Evolutionary conservation across 805 yeast genomes (phyloP), one percentile per base, ranked within the genome.

Genomic region (Kurtzmaniella fragi): DNA sequence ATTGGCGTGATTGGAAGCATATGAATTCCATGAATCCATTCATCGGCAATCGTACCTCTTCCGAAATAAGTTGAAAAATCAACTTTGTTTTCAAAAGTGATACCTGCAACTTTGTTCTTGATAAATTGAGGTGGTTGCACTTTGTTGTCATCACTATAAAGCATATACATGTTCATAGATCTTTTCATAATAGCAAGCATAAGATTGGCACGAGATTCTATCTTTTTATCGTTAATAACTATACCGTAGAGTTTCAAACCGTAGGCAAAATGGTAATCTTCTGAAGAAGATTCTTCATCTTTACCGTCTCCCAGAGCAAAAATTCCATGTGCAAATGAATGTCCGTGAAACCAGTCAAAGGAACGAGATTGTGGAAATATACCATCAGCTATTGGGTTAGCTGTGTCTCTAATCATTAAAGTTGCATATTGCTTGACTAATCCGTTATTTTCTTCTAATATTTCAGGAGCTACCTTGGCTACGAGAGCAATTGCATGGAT

Each of bases 61-160:
- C 90, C 90, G 53, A 84, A 84, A 56, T 80, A 84, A 0, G 91
- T 84, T 0, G 89, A 76, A 53, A 76, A 84, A 49, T 81, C 89
- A 33, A 80, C 54, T 51, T 83, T 83, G 57, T 83, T 82, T 48
- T 84, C 90, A 59, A 82, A 84, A 27, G 78, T 48, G 17, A 84
- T 84, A 27, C 91, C 93, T 9, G 86, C 76, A 6, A 82, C 89
- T 52, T 76, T 81, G 56, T 84, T 83, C 16, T 61, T 62, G 39
- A 78, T 73, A 43, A 80, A 71, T n/a, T 64, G 57, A 10, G 63
- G 42, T 7, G 88, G 88, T 57, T 77, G 77, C 12, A 75, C 67
- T 4, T 60, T 61, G 55, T 82, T 83, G 50, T 72, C 72, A 47
- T 74, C 69, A 5, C 67, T 49, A 48, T 68, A 75, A 26, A 81